These are phyloP conservation scores for Solanum aculeatissimum DNA, from an alignment of 305 asterid genomes.

Conservation along the genomic window DNA sequence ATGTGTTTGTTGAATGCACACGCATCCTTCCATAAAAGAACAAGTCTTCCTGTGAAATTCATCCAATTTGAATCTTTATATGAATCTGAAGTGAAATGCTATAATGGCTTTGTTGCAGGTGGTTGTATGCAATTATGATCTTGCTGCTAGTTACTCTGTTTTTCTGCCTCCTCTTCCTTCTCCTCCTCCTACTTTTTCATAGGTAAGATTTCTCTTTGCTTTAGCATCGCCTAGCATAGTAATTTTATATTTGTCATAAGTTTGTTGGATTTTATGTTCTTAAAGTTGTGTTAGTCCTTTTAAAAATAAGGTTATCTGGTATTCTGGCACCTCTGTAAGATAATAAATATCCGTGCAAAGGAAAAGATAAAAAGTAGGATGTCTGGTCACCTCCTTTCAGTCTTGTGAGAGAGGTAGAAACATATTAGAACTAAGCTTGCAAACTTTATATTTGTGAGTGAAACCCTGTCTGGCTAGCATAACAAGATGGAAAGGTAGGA, in stretches of 20 bases:
- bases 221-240: neutral
- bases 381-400: neutral
- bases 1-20: neutral
- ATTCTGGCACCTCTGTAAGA: neutral
- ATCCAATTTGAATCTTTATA: neutral
- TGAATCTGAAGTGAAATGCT: neutral
- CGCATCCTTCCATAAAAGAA: neutral
- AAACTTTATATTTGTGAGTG: neutral
- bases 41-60: neutral
- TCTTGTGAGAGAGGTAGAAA: neutral
- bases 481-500: neutral
- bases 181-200: constrained; percentile 77
- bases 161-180: constrained; percentile 52
- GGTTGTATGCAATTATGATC: constrained; percentile 58
- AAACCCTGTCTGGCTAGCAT: neutral
- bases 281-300: neutral
- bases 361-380: neutral
- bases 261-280: neutral
- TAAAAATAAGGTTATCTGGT: neutral
- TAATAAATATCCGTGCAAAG: neutral
- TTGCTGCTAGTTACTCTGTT: constrained; percentile 52
- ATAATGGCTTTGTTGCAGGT: constrained; percentile 42
- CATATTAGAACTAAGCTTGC: neutral
- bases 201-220: constrained; percentile 28
- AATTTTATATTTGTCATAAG: neutral